Percentiles rank a stretch among this genome's conserved stretches.
These are phyloP conservation scores for Penicillium bovifimosum DNA, from an alignment of 495 filamentous ascomycete species.

Conservation along the genomic window DNA sequence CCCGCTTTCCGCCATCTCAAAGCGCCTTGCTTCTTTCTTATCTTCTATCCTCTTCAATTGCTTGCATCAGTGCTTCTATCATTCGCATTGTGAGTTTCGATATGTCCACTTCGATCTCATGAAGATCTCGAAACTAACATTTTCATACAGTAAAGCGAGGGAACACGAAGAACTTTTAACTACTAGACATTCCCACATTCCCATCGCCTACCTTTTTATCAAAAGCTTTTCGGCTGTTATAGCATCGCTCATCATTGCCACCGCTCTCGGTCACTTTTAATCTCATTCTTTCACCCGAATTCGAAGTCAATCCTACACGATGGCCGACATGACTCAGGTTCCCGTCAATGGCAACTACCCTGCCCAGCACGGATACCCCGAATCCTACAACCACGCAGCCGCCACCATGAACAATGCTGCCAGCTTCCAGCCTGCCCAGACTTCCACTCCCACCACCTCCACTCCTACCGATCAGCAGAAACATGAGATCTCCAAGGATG, in stretches of 20 bases:
- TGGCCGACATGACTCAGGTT: slow-evolving; percentile 42
- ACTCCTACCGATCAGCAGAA: slow-evolving; percentile 38
- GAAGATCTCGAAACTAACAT: neutral
- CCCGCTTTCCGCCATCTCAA: slow-evolving; percentile 12
- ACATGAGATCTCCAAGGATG: slow-evolving; percentile 61
- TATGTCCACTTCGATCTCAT: slow-evolving; percentile 2
- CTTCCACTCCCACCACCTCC: slow-evolving; percentile 39
- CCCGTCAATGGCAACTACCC: slow-evolving; percentile 44
- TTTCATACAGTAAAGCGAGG: slow-evolving; percentile 19
- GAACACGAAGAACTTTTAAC: slow-evolving; percentile 8
- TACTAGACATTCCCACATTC: slow-evolving; percentile 10
- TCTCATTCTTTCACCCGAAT: slow-evolving; percentile 14
- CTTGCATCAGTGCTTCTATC: slow-evolving; percentile 24
- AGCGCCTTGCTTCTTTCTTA: slow-evolving; percentile 12
- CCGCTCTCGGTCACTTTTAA: slow-evolving; percentile 17
- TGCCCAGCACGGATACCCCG: slow-evolving; percentile 38
- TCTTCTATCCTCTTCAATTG: slow-evolving; percentile 20
- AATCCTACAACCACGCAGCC: slow-evolving; percentile 35
- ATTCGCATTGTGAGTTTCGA: slow-evolving; percentile 35
- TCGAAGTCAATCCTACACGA: slow-evolving; percentile 19
- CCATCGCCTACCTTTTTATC: neutral
- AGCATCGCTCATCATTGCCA: neutral
- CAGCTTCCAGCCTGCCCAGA: slow-evolving; percentile 44
- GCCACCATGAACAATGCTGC: slow-evolving; percentile 33
- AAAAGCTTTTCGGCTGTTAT: neutral